phyloP scores from a whole-genome alignment of 768 basidiomycete genomes.

The Favolaschia claudopus region DNA sequence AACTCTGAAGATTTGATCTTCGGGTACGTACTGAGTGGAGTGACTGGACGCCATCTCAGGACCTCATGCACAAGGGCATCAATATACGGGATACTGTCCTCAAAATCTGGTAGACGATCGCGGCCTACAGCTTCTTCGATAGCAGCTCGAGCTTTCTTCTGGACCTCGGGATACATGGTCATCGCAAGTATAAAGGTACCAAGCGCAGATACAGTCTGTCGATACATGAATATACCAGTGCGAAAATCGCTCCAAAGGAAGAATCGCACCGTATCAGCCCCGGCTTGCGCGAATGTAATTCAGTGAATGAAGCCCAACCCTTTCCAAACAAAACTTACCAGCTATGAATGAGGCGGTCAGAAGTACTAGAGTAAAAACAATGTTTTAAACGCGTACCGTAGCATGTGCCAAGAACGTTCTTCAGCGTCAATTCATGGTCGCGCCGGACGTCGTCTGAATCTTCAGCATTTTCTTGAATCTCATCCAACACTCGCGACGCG shows the following conservation, averaged over 20 bases:
- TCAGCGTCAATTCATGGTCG: background rate
- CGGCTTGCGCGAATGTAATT: slow-evolving; percentile 14
- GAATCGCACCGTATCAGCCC: slow-evolving; percentile 21
- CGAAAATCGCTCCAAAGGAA: too few relatives aligned
- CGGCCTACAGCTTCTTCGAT: slow-evolving; percentile 33
- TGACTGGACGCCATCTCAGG: slow-evolving; percentile 29
- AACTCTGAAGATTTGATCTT: too few relatives aligned
- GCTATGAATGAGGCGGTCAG: background rate
- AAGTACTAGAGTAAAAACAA: background rate
- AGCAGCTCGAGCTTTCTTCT: slow-evolving; percentile 34
- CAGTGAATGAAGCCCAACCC: background rate
- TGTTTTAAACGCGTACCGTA: background rate
- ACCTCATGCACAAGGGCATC: slow-evolving; percentile 34
- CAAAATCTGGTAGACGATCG: slow-evolving; percentile 34
- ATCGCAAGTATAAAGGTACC: slow-evolving; percentile 32
- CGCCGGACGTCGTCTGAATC: background rate
- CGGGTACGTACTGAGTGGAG: slow-evolving; percentile 30
- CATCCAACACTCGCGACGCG: background rate
- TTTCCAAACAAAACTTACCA: too few relatives aligned
- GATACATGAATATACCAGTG: too few relatives aligned
- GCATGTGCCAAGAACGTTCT: background rate
- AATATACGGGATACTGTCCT: slow-evolving; percentile 34
- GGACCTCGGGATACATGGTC: slow-evolving; percentile 32
- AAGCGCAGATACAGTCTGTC: slow-evolving; percentile 18
- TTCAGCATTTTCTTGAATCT: background rate